phyloP scores from a whole-genome alignment of 2,329 filamentous ascomycete species.

The Epichloe elymi region DNA sequence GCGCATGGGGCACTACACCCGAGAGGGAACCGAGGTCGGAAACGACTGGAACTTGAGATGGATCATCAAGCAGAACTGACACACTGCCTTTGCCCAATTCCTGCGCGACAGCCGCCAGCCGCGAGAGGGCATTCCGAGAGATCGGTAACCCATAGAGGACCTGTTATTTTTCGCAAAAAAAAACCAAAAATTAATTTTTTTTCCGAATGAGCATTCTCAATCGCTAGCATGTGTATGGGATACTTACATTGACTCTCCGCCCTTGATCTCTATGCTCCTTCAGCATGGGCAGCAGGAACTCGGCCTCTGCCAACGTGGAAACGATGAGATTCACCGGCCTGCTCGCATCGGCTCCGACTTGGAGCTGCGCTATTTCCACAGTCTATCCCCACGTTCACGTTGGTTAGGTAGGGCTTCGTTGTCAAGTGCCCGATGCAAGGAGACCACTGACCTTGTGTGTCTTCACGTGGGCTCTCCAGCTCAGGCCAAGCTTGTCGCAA shows the following conservation, averaged over 20 bases:
- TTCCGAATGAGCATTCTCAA: not conserved
- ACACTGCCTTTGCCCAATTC: conserved; percentile 43
- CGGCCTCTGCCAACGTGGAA: conserved; percentile 63
- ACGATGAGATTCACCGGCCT: conserved; percentile 49
- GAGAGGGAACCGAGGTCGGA: conserved; percentile 29
- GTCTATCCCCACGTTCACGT: conserved; percentile 33
- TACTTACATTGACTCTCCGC: conserved; percentile 43
- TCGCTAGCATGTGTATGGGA: not conserved
- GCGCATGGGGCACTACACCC: conserved; percentile 40
- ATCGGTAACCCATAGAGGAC: conserved; percentile 63
- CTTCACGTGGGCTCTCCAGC: conserved; percentile 68
- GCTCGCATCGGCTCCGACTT: conserved; percentile 46
- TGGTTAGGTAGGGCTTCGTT: no score
- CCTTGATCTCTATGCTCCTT: conserved; percentile 40
- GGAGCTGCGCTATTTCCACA: conserved; percentile 49
- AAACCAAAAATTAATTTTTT: no score
- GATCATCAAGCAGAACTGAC: conserved; percentile 57
- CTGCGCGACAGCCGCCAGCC: conserved; percentile 43
- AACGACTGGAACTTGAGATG: conserved; percentile 39
- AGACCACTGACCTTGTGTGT: conserved; percentile 55
- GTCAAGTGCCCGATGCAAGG: not conserved
- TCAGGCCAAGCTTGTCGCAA: conserved; percentile 42
- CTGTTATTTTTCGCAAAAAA: conserved; percentile 18
- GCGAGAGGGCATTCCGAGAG: conserved; percentile 43
- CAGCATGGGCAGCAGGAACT: conserved; percentile 49